These are phyloP conservation scores for Eucalyptus regnans DNA, from an alignment of 345 rosid species.

Conservation along the genomic window DNA sequence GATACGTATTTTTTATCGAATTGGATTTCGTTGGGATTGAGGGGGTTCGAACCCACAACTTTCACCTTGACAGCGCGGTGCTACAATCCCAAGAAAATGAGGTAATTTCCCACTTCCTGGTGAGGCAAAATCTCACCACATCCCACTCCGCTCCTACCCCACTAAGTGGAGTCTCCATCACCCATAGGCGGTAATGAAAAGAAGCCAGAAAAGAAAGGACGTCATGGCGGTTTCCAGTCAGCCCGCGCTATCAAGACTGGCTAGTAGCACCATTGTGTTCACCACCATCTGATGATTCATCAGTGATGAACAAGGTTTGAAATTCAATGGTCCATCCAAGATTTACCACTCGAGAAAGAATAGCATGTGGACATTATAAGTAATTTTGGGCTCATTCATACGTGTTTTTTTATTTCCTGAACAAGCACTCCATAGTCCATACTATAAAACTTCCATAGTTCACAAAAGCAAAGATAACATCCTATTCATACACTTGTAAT, in stretches of 20 bases:
- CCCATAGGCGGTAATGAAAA: not conserved
- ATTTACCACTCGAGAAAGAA: not conserved
- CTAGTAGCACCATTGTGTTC: not conserved
- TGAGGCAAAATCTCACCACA: not conserved
- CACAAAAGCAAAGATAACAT: not conserved
- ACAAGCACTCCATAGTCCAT: not conserved
- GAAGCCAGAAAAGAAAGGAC: not conserved
- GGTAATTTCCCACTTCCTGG: not conserved
- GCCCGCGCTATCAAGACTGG: not conserved
- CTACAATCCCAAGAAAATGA: not conserved
- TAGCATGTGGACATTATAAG: not conserved
- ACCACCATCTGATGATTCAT: not conserved
- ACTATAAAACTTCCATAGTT: not conserved
- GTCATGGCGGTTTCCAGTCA: accelerated
- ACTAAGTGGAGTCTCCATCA: not conserved
- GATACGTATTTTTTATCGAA: not conserved
- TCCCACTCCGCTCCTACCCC: not conserved
- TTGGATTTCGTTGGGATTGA: not conserved
- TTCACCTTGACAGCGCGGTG: not conserved
- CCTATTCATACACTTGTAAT: not conserved
- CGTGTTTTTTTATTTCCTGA: not conserved
- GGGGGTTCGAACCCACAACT: not conserved
- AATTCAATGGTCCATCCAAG: not conserved
- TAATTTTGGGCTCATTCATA: not conserved
- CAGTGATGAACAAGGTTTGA: not conserved